Conservation (phyloP, 2,329 filamentous ascomycete genomes). For the Cladosporium velox region DNA sequence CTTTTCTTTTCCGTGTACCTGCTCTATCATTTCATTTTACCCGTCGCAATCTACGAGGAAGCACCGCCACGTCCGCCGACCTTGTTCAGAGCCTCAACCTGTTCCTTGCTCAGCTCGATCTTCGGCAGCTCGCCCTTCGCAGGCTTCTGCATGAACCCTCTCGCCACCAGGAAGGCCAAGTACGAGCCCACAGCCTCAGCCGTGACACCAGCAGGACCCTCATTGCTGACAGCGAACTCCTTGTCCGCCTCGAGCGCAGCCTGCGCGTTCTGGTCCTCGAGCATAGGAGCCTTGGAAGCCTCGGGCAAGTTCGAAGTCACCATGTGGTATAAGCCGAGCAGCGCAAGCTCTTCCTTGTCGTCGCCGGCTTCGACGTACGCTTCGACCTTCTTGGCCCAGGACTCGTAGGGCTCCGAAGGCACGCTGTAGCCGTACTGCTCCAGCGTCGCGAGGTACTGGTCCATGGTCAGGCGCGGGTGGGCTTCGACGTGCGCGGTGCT, state of each 20-base stretch:
- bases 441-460: constrained; percentile 71
- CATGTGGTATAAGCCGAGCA: constrained; percentile 75
- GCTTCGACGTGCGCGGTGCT: constrained; percentile 74
- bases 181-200: constrained; percentile 65
- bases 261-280: constrained; percentile 71
- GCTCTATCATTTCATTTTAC: neutral
- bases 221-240: constrained; percentile 52
- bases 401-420: constrained; percentile 65
- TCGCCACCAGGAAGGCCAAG: constrained; percentile 62
- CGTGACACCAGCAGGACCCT: constrained; percentile 55
- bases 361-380: constrained; percentile 63
- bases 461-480: constrained; percentile 76
- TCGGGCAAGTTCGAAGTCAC: constrained; percentile 69
- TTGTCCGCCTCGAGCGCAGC: constrained; percentile 65
- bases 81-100: constrained; percentile 52
- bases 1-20: neutral
- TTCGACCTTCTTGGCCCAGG: constrained; percentile 70
- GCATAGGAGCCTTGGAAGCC: constrained; percentile 69
- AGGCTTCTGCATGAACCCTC: constrained; percentile 62
- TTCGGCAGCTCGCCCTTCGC: constrained; percentile 43
- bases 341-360: constrained; percentile 65
- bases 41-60: constrained; percentile 2
- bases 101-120: constrained; percentile 48
- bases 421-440: constrained; percentile 72
- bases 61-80: constrained; percentile 55